Base-by-base conservation (phyloP, 371 early-diverging fungal species). In the Mortierella sp. region DNA sequence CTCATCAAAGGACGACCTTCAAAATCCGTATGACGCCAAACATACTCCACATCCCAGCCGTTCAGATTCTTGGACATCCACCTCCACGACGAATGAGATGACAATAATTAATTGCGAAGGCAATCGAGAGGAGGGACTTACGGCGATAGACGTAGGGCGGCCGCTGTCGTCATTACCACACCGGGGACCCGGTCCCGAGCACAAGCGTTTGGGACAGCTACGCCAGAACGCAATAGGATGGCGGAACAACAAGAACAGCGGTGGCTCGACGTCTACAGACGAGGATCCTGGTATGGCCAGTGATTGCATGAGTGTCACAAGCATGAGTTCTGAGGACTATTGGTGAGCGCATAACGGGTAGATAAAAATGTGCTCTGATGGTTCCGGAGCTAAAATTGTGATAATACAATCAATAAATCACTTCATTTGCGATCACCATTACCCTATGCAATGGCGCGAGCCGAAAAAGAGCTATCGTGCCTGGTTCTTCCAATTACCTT, bases 321-420 rank as follows among this genome's bases (percentile, higher is more conserved):
- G 75, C 19, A 73, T 73, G 75, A 73, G 75, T 26, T 73, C 75
- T 21, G 75, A 73, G 32, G 75, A 73, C 39, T 73, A 67, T 19
- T 73, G 75, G 75, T 73, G 79, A 90, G 99, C 49, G 39, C 11
- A 39, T 11, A 11, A 39, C 39, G 39, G 17, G 39, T 39, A n/a
- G n/a, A n/a, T n/a, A n/a, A n/a, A n/a, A n/a, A n/a, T n/a, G n/a
- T n/a, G n/a, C n/a, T n/a, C n/a, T n/a, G n/a, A n/a, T n/a, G n/a
- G n/a, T n/a, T n/a, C n/a, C n/a, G n/a, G n/a, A n/a, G n/a, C n/a
- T n/a, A n/a, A n/a, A n/a, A n/a, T n/a, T n/a, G n/a, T n/a, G n/a
- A n/a, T n/a, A n/a, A n/a, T n/a, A n/a, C n/a, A n/a, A n/a, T n/a
- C n/a, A n/a, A n/a, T n/a, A n/a, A n/a, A n/a, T n/a, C n/a, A n/a